A percentile compares a stretch with the other conserved stretches of the same genome.
phyloP scores from a whole-genome alignment of 2,329 filamentous ascomycete genomes.

The Colletotrichum gloeosporioides region DNA sequence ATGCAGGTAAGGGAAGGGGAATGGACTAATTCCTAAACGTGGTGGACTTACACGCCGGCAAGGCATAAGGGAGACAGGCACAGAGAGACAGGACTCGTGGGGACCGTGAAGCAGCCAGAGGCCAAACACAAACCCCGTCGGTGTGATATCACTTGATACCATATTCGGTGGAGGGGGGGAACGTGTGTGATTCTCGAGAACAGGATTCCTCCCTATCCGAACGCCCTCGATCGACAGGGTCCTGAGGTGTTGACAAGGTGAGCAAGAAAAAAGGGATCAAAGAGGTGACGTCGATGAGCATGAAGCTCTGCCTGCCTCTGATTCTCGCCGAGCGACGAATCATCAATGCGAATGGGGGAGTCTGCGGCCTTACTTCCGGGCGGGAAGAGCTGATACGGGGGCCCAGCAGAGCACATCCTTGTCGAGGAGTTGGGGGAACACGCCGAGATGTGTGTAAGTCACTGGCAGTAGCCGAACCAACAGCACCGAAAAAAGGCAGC shows the following conservation, averaged over 20 bases:
- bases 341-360: not conserved
- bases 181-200: not conserved
- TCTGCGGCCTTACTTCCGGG: not conserved
- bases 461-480: not conserved
- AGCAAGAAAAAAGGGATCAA: not conserved
- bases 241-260: not conserved
- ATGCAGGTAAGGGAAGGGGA: not conserved
- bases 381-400: not conserved
- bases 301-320: not conserved
- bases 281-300: not conserved
- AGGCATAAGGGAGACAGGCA: not conserved
- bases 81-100: not conserved
- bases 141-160: conserved; percentile 21
- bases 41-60: not conserved
- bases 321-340: not conserved
- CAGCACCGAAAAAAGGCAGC: not conserved
- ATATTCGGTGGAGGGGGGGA: not conserved
- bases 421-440: not conserved
- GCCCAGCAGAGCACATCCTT: not conserved
- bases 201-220: conserved; percentile 1
- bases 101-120: not conserved
- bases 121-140: not conserved
- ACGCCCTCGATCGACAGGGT: conserved; percentile 3
- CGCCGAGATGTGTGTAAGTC: not conserved
- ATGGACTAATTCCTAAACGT: not conserved